Base-by-base conservation (phyloP, 2,329 filamentous ascomycete species). In the Teratosphaeria zuluensis region DNA sequence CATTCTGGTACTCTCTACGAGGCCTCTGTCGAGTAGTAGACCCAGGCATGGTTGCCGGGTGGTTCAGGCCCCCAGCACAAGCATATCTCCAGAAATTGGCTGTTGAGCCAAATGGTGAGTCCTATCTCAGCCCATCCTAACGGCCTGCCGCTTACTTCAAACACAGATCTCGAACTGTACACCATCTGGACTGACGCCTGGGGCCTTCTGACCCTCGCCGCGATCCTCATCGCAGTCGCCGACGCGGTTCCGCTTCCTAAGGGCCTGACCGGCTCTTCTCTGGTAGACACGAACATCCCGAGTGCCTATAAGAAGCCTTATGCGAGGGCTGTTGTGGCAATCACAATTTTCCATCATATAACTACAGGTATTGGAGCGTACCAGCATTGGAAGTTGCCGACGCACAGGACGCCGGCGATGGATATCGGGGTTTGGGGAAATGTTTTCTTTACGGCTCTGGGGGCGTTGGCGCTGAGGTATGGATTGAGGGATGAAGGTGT, bases 141-240 rank as follows among this genome's bases (percentile, higher is more conserved):
- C 4, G 24, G 4, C 24, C 24, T 4, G 24, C 24, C 24, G 24
- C 24, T 28, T 2, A 28, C 2, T 28, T 2, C 4, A 28, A 28
- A 28, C 53, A 28, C 61, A 72, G 70, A 73, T 59, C 69, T 73
- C 54, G 71, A 73, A 56, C 61, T 72, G 63, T 73, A 73, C 68
- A 73, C 66, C 51, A 69, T 69, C 58, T 64, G 70, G 57, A 72
- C 68, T 57, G 71, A 73, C 58, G 71, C 67, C 62, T 73, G 66
- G 63, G 64, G 68, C 51, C 69, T 73, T 24, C 57, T 72, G 35
- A 65, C 70, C 28, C 63, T 73, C 38, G 62, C 68, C 16, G 58
- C 64, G 7, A 62, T 72, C 11, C 66, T 73, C 8, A 58, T 73
- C 3, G 64, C 68, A 31, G 60, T 73, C 35, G 64, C 66, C 30